Evolutionary conservation across 805 yeast genomes (phyloP), one percentile per base, ranked within the genome.

Genomic region (Candida palmyrensis): DNA sequence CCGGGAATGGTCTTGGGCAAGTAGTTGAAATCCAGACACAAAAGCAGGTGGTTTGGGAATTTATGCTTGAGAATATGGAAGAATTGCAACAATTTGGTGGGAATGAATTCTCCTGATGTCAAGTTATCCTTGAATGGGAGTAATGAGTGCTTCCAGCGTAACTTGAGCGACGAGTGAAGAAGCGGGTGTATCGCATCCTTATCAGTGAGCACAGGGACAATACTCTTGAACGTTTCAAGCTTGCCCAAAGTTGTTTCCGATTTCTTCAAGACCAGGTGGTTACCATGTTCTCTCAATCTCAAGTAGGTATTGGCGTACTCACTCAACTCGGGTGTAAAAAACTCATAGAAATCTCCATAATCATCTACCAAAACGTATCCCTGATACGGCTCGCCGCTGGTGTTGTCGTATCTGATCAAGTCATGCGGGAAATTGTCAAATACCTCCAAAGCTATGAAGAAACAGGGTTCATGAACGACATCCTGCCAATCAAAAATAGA

Each of bases 361-460:
- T 71, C 75, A 47, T 85, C 89, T 25, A 83, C 65, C 8, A 80
- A 68, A 2, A 85, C 94, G 43, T 82, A 77, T 0, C 90, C 94
- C 52, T 86, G 92, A 42, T 73, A 68, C 0, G 94, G 90, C 41
- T 69, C 66, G 5, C 79, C 74, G 0, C 87, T 75, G 6, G 59
- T 45, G 38, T 77, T 72, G 47, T 86, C 94, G 51, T 83, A 86
- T 22, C 90, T 68, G 3, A 86, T 71, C 18, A 82, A 73, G 50
- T 86, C 95, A 55, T 86, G 96, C 3, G 92, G 69, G 41, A 87
- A 74, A 48, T 85, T 86, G 55, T 86, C 95, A 53, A 87, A 76
- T 6, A 86, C 92, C 48, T 87, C 95, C 36, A 84, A 57, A 0
- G 90, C 94, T 30, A 86, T 66, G 42, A 86, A 79, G 49, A 76